Evolutionary conservation across 352 stramenopile species (phyloP), one percentile per base, ranked within the genome.

Genomic region (Phytophthora litchii): DNA sequence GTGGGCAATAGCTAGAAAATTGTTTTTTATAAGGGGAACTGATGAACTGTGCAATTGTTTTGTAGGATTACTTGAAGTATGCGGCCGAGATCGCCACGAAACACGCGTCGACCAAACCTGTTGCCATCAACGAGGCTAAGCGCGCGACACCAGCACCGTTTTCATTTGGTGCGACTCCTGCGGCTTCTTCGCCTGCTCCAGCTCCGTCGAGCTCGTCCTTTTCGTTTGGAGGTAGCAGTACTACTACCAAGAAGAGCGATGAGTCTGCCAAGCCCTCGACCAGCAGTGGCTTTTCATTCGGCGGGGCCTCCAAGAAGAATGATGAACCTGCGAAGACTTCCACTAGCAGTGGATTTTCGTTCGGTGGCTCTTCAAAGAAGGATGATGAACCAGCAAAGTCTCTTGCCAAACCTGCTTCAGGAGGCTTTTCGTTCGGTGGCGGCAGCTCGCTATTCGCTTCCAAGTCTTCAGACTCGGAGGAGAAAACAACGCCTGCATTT

Each of bases 11-110:
- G 23, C 5, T 55, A n/a, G 13, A 14, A 27, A 11, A 4, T 32
- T 20, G 20, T 16, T 34, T 8, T 29, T 50, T 19, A 9, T 46
- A 11, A 46, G 17, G 13, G 17, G 13, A 16, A 52, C 43, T 61
- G 17, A 61, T 45, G 19, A 19, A 11, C 0, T 64, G 36, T 61
- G 27, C 19, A 13, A 51, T 25, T 23, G 25, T 44, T 62, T 45
- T 74, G 16, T 51, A 90, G 74, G 86, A 95, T 25, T 95, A 95
- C 46, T 42, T 91, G 23, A 81, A 81, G 54, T 81, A 92, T 44
- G 86, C 83, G 21, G 51, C 62, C 32, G 69, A 73, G 27, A 85
- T 95, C 29, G 80, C 67, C 4, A 58, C 55, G 37, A 90, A 91
- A 50, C 70, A 89, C 63, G 78, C 78, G 14, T 69, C 76, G 14